Evolutionary conservation across 495 filamentous ascomycete species (phyloP).

Genomic region (Penicillium turbatum): DNA sequence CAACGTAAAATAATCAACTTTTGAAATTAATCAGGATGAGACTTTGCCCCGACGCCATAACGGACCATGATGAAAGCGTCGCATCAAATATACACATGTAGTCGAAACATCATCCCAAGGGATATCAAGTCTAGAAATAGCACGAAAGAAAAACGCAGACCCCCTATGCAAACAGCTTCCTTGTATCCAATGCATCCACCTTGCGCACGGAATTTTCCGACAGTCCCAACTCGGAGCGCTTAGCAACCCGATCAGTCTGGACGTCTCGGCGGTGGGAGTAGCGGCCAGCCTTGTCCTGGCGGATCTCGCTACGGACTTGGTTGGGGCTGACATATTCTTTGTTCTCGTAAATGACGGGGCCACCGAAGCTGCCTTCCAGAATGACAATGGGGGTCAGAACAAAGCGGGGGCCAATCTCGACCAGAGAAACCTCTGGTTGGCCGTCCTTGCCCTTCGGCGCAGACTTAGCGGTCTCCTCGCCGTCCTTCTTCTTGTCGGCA

Average conservation of each 20-base stretch:
- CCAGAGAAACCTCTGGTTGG: conserved; percentile 68
- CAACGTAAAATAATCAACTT: conserved; percentile 12
- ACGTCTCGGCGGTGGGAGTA: conserved; percentile 72
- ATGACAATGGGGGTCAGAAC: conserved; percentile 96
- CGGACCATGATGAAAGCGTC: conserved; percentile 37
- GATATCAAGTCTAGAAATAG: conserved; percentile 34
- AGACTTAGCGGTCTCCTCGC: conserved; percentile 32
- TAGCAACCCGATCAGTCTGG: conserved; percentile 63
- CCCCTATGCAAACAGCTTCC: conserved; percentile 69
- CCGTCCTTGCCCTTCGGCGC: conserved; percentile 36
- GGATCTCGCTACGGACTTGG: conserved; percentile 78
- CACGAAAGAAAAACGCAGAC: conserved; percentile 16
- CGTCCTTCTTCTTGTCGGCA: conserved; percentile 34
- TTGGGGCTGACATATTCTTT: conserved; percentile 97
- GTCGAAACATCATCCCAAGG: conserved; percentile 26
- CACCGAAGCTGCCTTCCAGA: conserved; percentile 90
- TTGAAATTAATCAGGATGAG: conserved; percentile 25
- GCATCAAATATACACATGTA: conserved; percentile 44
- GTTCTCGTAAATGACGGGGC: conserved; percentile 97
- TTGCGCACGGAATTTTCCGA: conserved; percentile 58
- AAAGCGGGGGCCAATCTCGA: conserved; percentile 94
- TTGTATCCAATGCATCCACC: conserved; percentile 72
- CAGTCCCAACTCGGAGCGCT: conserved; percentile 71
- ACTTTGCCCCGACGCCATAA: conserved; percentile 39
- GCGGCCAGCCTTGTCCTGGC: conserved; percentile 66